These are phyloP conservation scores for Rhinocladiella similis DNA, from an alignment of 2,329 filamentous ascomycete genomes.

Conservation along the genomic window DNA sequence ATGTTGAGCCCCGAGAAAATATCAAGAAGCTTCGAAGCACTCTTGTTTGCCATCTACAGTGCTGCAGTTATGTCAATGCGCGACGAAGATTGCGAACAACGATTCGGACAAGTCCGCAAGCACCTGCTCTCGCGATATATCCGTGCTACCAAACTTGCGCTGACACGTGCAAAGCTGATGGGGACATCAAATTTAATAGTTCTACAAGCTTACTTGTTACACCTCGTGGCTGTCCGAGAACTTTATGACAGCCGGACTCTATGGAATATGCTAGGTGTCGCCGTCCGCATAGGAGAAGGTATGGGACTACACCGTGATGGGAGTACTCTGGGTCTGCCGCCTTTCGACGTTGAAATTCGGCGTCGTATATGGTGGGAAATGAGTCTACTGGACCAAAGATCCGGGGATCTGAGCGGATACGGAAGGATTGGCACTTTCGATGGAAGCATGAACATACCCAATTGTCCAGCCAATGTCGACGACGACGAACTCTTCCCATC, in stretches of 20 bases:
- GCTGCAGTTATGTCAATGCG: conserved; percentile 34
- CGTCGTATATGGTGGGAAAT: conserved; percentile 68
- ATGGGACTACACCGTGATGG: conserved; percentile 68
- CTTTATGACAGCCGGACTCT: conserved; percentile 60
- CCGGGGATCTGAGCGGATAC: conserved; percentile 31
- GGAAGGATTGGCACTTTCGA: conserved; percentile 26
- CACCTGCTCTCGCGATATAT: conserved; percentile 29
- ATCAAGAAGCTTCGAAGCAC: conserved; percentile 31
- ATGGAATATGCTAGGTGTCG: conserved; percentile 62
- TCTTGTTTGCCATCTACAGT: conserved; percentile 38
- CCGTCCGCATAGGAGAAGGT: conserved; percentile 65
- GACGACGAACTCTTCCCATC: conserved; percentile 58
- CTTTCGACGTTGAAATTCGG: conserved; percentile 69
- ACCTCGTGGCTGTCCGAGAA: conserved; percentile 58
- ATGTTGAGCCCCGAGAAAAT: conserved; percentile 22
- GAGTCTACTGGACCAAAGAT: conserved; percentile 31
- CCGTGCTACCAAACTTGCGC: conserved; percentile 26
- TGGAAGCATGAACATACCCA: conserved; percentile 29
- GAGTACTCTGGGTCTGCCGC: conserved; percentile 54
- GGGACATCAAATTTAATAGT: conserved; percentile 51
- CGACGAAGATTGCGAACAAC: conserved; percentile 29
- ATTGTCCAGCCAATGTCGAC: conserved; percentile 56
- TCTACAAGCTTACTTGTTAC: conserved; percentile 60
- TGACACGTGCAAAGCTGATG: conserved; percentile 27
- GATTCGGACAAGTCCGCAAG: conserved; percentile 27